A percentile compares a stretch with the other conserved stretches of the same genome.
phyloP scores from a whole-genome alignment of 306 rosid genomes.

The Canavalia gladiata region DNA sequence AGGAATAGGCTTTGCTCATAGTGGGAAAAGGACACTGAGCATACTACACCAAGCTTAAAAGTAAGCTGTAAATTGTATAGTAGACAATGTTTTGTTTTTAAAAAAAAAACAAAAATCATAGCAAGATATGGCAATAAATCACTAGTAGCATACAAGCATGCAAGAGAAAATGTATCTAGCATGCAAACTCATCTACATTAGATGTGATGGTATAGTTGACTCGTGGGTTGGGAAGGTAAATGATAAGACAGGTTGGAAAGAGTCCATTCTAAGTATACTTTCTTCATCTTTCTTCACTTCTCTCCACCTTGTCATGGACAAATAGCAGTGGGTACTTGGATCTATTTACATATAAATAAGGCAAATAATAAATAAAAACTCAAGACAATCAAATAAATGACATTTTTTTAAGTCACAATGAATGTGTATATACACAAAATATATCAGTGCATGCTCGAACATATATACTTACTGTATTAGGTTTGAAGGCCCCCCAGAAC shows the following conservation, averaged over 20 bases:
- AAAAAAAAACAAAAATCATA: background rate
- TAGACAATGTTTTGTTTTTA: background rate
- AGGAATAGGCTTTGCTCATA: background rate
- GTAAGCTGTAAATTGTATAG: background rate
- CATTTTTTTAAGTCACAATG: constrained; percentile 11
- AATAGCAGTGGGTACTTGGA: background rate
- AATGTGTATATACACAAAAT: background rate
- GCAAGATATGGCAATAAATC: constrained; percentile 12
- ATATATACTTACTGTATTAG: constrained; percentile 68
- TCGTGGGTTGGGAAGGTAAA: background rate
- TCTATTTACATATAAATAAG: constrained; percentile 35
- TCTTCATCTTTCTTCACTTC: background rate
- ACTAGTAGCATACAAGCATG: background rate
- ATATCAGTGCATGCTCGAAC: constrained; percentile 3
- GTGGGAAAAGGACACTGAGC: background rate
- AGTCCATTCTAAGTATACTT: background rate
- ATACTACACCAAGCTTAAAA: background rate
- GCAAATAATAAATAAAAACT: constrained; percentile 19
- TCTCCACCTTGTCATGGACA: constrained; percentile 9
- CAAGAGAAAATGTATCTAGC: constrained; percentile 15
- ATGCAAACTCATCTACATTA: constrained; percentile 19
- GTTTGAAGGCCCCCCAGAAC: constrained; percentile 86
- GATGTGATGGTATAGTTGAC: background rate
- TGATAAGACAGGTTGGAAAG: background rate
- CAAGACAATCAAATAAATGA: constrained; percentile 18